phyloP scores from a whole-genome alignment of 2,329 filamentous ascomycete species.

The Sclerotiophoma versabilis region DNA sequence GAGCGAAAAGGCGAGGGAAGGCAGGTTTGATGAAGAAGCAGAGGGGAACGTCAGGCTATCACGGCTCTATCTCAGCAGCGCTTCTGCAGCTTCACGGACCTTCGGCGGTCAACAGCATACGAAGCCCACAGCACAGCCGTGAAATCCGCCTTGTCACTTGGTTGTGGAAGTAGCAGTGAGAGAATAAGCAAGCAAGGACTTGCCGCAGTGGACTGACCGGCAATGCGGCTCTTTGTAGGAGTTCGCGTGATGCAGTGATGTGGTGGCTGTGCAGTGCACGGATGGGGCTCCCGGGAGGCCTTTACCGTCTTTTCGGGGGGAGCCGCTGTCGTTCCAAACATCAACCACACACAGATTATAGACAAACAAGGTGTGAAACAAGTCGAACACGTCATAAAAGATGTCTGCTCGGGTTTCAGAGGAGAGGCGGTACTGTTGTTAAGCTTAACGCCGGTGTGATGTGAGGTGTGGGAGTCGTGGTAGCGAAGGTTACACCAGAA shows the following conservation, averaged over 20 bases:
- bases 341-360: not conserved
- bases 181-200: not conserved
- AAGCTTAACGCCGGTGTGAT: constrained; percentile 7
- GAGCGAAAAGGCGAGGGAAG: not conserved
- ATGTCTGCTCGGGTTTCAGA: not conserved
- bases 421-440: not conserved
- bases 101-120: not conserved
- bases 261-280: constrained; percentile 18
- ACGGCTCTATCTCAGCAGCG: not conserved
- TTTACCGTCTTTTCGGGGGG: constrained; percentile 13
- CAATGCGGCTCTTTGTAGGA: constrained; percentile 14
- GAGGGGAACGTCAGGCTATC: not conserved
- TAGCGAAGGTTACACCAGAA: constrained; percentile 9
- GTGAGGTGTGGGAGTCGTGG: not conserved
- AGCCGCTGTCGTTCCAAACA: constrained; percentile 16
- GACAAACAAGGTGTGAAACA: too few species aligned
- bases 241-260: constrained; percentile 11
- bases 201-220: constrained; percentile 13
- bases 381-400: too few species aligned
- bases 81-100: not conserved
- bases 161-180: not conserved
- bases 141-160: constrained; percentile 10
- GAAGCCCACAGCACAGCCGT: constrained; percentile 3
- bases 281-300: not conserved
- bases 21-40: not conserved